Conservation (phyloP, 75 land plant species). For the Sequoia sempervirens region DNA sequence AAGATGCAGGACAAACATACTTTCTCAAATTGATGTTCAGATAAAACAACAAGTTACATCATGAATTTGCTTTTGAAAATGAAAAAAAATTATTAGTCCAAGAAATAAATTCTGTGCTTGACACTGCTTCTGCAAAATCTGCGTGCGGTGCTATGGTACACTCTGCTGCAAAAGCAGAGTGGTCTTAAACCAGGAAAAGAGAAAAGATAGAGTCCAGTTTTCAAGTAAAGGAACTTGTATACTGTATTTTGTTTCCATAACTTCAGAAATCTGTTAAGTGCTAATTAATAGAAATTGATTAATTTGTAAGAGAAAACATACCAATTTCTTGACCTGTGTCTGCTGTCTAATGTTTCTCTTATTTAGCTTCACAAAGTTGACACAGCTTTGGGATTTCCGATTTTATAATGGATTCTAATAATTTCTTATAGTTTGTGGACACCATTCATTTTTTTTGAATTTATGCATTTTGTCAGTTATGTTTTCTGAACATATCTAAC, state of each 20-base stretch:
- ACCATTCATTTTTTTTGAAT: neutral
- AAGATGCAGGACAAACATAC: too few relatives aligned
- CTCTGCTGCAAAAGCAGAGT: neutral
- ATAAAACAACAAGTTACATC: too few relatives aligned
- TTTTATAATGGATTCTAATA: neutral
- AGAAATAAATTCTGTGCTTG: too few relatives aligned
- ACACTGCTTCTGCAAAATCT: too few relatives aligned
- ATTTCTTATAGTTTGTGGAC: neutral
- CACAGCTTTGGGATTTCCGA: neutral
- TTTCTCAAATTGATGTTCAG: too few relatives aligned
- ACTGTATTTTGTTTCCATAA: neutral
- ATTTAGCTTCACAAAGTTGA: neutral
- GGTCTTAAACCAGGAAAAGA: neutral
- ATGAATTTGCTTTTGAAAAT: too few relatives aligned
- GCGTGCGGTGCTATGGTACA: too few relatives aligned
- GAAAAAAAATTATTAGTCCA: too few relatives aligned
- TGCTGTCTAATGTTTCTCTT: neutral
- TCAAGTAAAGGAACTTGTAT: neutral
- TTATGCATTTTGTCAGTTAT: neutral
- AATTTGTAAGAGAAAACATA: neutral
- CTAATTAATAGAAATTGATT: neutral
- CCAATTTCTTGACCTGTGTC: neutral
- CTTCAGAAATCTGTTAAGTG: neutral
- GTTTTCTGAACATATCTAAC: neutral
- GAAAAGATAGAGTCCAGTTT: neutral